A percentile compares a stretch with the other conserved stretches of the same genome.
phyloP scores from a whole-genome alignment of 1,284 basidiomycete genomes.

The Cystobasidium sp. region DNA sequence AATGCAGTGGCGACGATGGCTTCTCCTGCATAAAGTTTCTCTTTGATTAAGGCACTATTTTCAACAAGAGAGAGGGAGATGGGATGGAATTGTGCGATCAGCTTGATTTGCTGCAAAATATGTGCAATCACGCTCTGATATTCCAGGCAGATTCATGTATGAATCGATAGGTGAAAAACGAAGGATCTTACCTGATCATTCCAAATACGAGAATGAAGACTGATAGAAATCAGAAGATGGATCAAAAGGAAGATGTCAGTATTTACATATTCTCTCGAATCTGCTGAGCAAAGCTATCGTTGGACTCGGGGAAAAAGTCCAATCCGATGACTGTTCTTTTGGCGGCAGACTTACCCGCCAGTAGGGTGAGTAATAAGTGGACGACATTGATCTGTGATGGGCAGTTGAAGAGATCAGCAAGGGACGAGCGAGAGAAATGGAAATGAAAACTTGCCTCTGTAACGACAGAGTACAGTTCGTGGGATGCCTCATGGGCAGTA shows the following conservation, averaged over 20 bases:
- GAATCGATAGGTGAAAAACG: background rate
- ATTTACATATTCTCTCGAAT: background rate
- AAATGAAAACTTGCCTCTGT: no score
- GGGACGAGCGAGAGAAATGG: no score
- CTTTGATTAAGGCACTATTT: constrained; percentile 70
- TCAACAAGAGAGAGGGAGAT: background rate
- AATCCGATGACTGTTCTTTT: background rate
- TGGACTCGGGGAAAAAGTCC: no score
- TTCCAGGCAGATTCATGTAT: no score
- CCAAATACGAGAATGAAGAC: constrained; percentile 63
- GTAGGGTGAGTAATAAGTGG: constrained; percentile 71
- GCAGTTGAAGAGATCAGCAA: no score
- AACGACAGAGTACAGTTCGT: constrained; percentile 50
- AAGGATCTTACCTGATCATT: constrained; percentile 50
- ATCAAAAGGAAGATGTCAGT: background rate
- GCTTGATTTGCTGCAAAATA: no score
- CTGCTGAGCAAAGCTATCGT: no score
- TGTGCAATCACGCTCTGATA: no score
- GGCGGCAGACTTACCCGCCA: constrained; percentile 69
- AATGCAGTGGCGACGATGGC: constrained; percentile 94
- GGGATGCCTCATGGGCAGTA: constrained; percentile 36
- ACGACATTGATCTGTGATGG: constrained; percentile 53
- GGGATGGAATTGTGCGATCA: constrained; percentile 14
- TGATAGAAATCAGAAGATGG: background rate
- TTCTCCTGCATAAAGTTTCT: constrained; percentile 93